These are phyloP conservation scores for Xylariaceae sp. DNA, from an alignment of 2,329 filamentous ascomycete genomes.

Conservation along the genomic window DNA sequence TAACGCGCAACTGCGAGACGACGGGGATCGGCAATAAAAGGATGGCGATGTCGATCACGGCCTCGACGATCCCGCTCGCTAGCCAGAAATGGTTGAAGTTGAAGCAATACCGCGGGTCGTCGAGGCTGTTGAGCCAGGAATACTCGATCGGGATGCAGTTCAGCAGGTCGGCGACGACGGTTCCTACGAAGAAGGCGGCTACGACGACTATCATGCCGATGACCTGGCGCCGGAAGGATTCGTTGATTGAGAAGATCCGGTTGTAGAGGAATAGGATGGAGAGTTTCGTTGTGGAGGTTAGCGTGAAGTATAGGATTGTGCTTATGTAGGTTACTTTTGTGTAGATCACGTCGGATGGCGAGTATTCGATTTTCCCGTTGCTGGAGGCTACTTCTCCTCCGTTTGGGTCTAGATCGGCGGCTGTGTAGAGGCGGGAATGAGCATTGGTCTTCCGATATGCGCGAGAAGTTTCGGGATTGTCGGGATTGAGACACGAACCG, in stretches of 20 bases:
- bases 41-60: conserved; percentile 19
- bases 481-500: conserved; percentile 18
- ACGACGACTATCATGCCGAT: conserved; percentile 10
- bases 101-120: conserved; percentile 26
- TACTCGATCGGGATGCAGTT: conserved; percentile 27
- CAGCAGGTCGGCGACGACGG: conserved; percentile 21
- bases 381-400: conserved; percentile 17
- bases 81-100: conserved; percentile 29
- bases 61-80: conserved; percentile 17
- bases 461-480: conserved; percentile 25
- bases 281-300: conserved; percentile 30
- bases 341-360: conserved; percentile 20
- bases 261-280: conserved; percentile 34
- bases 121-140: conserved; percentile 23
- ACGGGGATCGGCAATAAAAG: conserved; percentile 18
- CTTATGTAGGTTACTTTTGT: conserved; percentile 23
- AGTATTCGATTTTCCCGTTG: conserved; percentile 17
- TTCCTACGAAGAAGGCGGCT: conserved; percentile 21
- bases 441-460: conserved; percentile 20
- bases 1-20: conserved; percentile 16
- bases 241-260: conserved; percentile 28
- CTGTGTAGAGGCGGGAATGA: conserved; percentile 16
- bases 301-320: conserved; percentile 32
- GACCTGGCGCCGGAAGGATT: conserved; percentile 23
- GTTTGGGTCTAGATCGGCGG: conserved; percentile 10